Evolutionary conservation across 176 grass and related monocot species (phyloP).

Genomic region (Bromus sterilis): DNA sequence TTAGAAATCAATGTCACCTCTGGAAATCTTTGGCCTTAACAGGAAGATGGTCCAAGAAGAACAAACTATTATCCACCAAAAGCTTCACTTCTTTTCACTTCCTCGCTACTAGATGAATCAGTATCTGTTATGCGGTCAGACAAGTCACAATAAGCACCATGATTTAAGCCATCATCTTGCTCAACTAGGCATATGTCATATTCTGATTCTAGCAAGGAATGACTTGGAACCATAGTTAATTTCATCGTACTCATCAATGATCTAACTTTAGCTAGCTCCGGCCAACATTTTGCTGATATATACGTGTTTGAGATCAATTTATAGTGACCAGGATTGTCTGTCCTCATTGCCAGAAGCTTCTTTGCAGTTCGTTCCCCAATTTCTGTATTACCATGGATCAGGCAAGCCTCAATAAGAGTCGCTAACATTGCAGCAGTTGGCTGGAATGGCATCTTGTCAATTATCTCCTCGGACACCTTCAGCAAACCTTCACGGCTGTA

Average conservation of each 20-base stretch:
- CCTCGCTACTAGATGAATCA: slow-evolving; percentile 40
- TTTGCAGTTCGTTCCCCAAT: slow-evolving; percentile 52
- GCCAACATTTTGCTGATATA: slow-evolving; percentile 49
- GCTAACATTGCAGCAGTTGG: slow-evolving; percentile 69
- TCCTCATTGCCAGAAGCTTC: slow-evolving; percentile 50
- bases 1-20: slow-evolving; percentile 6
- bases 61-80: slow-evolving; percentile 22
- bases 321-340: slow-evolving; percentile 49
- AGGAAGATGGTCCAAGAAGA: background rate
- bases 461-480: slow-evolving; percentile 45
- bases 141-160: background rate
- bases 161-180: slow-evolving; percentile 18
- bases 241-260: slow-evolving; percentile 43
- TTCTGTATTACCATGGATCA: slow-evolving; percentile 38
- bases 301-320: slow-evolving; percentile 57
- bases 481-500: slow-evolving; percentile 51
- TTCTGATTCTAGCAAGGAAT: slow-evolving; percentile 31
- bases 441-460: slow-evolving; percentile 37
- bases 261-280: slow-evolving; percentile 55
- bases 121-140: slow-evolving; percentile 21
- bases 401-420: slow-evolving; percentile 52
- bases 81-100: slow-evolving; percentile 39
- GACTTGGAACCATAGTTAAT: slow-evolving; percentile 44
- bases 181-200: slow-evolving; percentile 1
- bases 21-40: background rate